phyloP scores from a whole-genome alignment of 805 yeast species.

The Candida peoriensis region DNA sequence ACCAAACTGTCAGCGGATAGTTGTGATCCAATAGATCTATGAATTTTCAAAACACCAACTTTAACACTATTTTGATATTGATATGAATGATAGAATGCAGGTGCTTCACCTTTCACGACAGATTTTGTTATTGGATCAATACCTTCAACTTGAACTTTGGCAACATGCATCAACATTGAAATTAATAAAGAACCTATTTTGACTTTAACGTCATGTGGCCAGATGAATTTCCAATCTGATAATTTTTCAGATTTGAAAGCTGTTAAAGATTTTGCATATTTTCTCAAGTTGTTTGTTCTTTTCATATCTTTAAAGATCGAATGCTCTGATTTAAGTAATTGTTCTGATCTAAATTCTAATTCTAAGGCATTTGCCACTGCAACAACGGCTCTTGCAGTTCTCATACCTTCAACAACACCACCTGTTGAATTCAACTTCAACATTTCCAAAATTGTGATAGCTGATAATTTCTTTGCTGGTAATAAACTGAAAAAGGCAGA shows the following conservation, averaged over 20 bases:
- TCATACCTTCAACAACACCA: constrained; percentile 74
- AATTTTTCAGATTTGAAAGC: constrained; percentile 32
- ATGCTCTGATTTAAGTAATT: constrained; percentile 51
- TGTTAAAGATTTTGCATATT: constrained; percentile 20
- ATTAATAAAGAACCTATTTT: constrained; percentile 79
- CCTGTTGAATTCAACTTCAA: constrained; percentile 70
- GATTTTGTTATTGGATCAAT: constrained; percentile 74
- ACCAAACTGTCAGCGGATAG: constrained; percentile 61
- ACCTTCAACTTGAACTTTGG: constrained; percentile 75
- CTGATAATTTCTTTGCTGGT: constrained; percentile 75
- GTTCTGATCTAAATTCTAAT: constrained; percentile 72
- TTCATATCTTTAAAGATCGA: constrained; percentile 48
- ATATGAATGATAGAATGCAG: constrained; percentile 87
- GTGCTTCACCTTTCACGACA: constrained; percentile 65
- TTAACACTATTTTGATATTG: constrained; percentile 75
- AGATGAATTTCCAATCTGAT: constrained; percentile 34
- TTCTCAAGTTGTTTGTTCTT: constrained; percentile 27
- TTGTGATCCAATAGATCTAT: constrained; percentile 59
- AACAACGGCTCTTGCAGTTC: constrained; percentile 76
- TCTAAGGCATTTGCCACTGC: constrained; percentile 83
- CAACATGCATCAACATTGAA: constrained; percentile 72
- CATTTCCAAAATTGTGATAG: constrained; percentile 78
- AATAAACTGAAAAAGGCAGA: constrained; percentile 77
- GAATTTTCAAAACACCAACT: constrained; percentile 76
- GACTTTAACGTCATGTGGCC: constrained; percentile 58